Conservation (phyloP, 1,284 basidiomycete genomes). For the Prillingera fragicola region DNA sequence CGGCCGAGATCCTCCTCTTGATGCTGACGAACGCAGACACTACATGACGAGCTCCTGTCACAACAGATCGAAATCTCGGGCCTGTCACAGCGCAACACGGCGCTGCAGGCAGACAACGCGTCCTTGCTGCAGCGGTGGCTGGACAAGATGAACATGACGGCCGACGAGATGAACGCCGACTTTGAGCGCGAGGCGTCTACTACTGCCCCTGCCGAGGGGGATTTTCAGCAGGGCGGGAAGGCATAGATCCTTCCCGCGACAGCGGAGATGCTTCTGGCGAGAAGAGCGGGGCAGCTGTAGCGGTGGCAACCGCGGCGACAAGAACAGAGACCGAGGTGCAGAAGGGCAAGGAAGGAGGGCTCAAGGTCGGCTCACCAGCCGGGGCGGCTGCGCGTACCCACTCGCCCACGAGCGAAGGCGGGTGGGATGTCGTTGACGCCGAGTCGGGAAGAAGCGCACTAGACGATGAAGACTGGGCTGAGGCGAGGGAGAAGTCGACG, state of each 20-base stretch:
- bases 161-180: slow-evolving; percentile 87
- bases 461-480: slow-evolving; percentile 18
- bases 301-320: neutral
- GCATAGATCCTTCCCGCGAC: slow-evolving; percentile 2
- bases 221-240: slow-evolving; percentile 39
- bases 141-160: slow-evolving; percentile 87
- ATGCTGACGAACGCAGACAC: slow-evolving; percentile 65
- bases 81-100: slow-evolving; percentile 78
- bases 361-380: neutral
- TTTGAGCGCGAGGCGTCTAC: slow-evolving; percentile 38
- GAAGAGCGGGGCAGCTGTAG: neutral
- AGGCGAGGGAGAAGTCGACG: slow-evolving; percentile 7
- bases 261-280: slow-evolving; percentile 10
- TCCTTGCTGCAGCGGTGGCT: slow-evolving; percentile 90
- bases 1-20: neutral
- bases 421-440: slow-evolving; percentile 14
- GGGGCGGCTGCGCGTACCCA: no score
- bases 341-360: neutral
- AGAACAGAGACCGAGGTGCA: neutral
- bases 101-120: slow-evolving; percentile 84
- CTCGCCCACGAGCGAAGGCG: no score
- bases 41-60: slow-evolving; percentile 90
- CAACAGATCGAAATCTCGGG: slow-evolving; percentile 83
- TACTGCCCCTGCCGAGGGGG: slow-evolving; percentile 9
- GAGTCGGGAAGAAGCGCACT: slow-evolving; percentile 5